Percentiles rank a stretch among this genome's conserved stretches.
Evolutionary conservation across 2,329 filamentous ascomycete genomes (phyloP).

Genomic region (Aspergillus sp.): DNA sequence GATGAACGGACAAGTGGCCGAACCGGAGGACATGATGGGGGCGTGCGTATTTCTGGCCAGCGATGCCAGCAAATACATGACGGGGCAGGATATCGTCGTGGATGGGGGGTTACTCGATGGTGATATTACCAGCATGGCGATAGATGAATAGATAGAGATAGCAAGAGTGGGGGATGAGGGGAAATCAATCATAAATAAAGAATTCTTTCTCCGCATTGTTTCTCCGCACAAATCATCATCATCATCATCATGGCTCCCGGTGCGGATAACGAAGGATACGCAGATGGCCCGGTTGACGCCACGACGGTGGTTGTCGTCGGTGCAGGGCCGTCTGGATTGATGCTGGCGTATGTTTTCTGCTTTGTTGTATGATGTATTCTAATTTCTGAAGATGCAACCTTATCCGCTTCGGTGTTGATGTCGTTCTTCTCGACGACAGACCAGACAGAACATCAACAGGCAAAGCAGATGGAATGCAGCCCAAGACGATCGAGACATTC

Average conservation of each 20-base stretch:
- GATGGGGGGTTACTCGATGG: slow-evolving; percentile 41
- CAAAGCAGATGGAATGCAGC: slow-evolving; percentile 67
- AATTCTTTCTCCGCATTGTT: slow-evolving; percentile 29
- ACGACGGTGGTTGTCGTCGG: slow-evolving; percentile 35
- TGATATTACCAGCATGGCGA: slow-evolving; percentile 14
- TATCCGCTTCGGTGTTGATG: slow-evolving; percentile 61
- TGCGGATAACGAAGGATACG: slow-evolving; percentile 22
- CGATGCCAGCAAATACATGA: slow-evolving; percentile 44
- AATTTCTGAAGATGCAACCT: slow-evolving; percentile 47
- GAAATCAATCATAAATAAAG: slow-evolving; percentile 12
- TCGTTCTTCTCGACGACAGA: slow-evolving; percentile 64
- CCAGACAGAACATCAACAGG: slow-evolving; percentile 64
- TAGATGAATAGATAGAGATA: slow-evolving; percentile 8
- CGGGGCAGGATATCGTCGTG: slow-evolving; percentile 43
- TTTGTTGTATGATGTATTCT: slow-evolving; percentile 16
- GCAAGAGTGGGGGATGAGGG: slow-evolving; percentile 5
- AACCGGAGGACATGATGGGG: slow-evolving; percentile 48
- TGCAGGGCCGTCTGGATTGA: slow-evolving; percentile 42
- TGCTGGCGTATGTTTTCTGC: slow-evolving; percentile 32
- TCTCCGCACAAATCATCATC: neutral
- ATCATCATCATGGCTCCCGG: slow-evolving; percentile 22
- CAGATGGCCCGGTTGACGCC: slow-evolving; percentile 9
- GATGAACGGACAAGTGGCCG: slow-evolving; percentile 44
- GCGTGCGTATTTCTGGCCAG: slow-evolving; percentile 46
- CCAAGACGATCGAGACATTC: slow-evolving; percentile 74